phyloP scores from a whole-genome alignment of 257 asterid genomes.

The Penstemon eatonii region DNA sequence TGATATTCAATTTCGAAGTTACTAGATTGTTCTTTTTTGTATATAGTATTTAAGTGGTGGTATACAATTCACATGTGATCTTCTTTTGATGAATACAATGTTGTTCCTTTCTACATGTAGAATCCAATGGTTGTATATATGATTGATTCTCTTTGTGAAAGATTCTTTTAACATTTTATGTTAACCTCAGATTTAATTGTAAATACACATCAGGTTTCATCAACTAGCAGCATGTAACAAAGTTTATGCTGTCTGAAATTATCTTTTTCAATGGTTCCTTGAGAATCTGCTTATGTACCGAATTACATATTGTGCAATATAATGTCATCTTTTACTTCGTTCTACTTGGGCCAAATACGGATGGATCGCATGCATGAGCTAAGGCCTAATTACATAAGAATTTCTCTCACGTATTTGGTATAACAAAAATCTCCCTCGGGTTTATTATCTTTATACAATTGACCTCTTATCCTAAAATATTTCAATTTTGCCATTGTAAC shows the following conservation, averaged over 20 bases:
- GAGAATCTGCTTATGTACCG: neutral
- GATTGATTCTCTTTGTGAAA: slow-evolving; percentile 27
- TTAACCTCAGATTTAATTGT: slow-evolving; percentile 27
- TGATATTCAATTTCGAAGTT: slow-evolving; percentile 47
- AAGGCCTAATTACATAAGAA: too few relatives aligned
- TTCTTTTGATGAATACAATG: slow-evolving; percentile 36
- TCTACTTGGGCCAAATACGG: too few relatives aligned
- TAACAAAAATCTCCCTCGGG: too few relatives aligned
- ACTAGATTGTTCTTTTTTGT: slow-evolving; percentile 15
- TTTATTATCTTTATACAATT: too few relatives aligned
- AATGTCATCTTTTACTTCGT: neutral
- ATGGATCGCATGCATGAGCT: too few relatives aligned
- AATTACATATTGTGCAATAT: neutral
- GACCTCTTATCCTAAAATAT: too few relatives aligned
- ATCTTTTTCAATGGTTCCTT: neutral
- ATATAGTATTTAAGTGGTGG: slow-evolving; percentile 23
- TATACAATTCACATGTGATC: slow-evolving; percentile 24
- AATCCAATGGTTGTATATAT: slow-evolving; percentile 22
- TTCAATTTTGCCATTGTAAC: too few relatives aligned
- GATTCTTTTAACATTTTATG: neutral
- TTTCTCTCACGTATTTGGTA: too few relatives aligned
- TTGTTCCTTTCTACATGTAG: slow-evolving; percentile 18
- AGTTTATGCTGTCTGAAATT: neutral
- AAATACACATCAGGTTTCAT: slow-evolving; percentile 31
- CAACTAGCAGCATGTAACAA: neutral